Conservation (phyloP, 768 basidiomycete species). For the Botryobasidium botryosum region DNA sequence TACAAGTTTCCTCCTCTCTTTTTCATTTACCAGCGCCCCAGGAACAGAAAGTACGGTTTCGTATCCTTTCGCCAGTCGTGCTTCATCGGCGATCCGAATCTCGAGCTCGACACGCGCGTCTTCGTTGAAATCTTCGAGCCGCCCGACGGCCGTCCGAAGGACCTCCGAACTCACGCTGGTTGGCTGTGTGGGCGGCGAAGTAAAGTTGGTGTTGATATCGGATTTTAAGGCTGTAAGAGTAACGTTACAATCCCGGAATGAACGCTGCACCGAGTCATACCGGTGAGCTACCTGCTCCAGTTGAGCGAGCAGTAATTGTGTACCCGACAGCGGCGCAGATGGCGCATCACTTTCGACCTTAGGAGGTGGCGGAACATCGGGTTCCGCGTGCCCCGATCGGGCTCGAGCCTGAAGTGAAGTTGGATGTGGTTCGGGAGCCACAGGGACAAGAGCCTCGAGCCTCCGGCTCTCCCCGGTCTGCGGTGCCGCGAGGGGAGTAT, state of each 20-base stretch:
- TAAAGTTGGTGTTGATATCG: constrained; percentile 2
- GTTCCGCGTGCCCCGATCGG: no score
- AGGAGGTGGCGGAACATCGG: no score
- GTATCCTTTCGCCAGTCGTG: constrained; percentile 44
- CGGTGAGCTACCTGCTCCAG: constrained; percentile 24
- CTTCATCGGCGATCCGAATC: constrained; percentile 58
- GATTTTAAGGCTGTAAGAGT: constrained; percentile 42
- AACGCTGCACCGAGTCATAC: constrained; percentile 42
- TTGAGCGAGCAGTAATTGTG: no score
- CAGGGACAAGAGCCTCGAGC: background rate
- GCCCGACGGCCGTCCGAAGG: constrained; percentile 35
- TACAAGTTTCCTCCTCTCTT: constrained; percentile 25
- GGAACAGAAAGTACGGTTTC: constrained; percentile 47
- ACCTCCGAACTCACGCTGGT: background rate
- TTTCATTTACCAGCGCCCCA: constrained; percentile 25
- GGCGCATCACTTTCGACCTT: no score
- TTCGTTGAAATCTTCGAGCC: constrained; percentile 58
- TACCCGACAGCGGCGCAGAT: no score
- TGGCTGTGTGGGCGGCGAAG: constrained; percentile 6
- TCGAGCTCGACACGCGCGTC: constrained; percentile 72
- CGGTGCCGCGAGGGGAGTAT: background rate
- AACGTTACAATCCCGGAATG: constrained; percentile 53
- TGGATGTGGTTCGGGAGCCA: background rate
- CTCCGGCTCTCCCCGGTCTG: no score
- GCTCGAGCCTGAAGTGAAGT: background rate